A percentile compares a stretch with the other conserved stretches of the same genome.
phyloP scores from a whole-genome alignment of 1,284 basidiomycete species.

The Golubevia sp. region DNA sequence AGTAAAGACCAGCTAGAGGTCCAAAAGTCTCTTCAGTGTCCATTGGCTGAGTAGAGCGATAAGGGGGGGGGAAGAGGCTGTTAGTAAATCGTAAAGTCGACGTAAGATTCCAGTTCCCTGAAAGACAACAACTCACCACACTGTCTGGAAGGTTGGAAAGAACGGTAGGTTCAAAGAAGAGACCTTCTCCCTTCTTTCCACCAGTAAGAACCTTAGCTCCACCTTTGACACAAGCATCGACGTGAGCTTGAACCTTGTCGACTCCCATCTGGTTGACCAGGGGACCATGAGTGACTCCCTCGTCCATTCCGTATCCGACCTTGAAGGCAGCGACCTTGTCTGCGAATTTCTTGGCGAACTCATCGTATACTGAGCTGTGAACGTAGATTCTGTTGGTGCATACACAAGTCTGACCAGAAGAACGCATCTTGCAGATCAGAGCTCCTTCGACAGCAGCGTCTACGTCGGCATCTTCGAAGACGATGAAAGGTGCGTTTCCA shows the following conservation, averaged over 20 bases:
- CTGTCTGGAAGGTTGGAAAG: conserved; percentile 80
- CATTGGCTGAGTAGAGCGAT: conserved; percentile 28
- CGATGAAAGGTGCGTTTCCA: conserved; percentile 91
- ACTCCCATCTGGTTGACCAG: conserved; percentile 85
- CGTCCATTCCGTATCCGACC: conserved; percentile 84
- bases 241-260: conserved; percentile 83
- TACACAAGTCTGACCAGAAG: conserved; percentile 86
- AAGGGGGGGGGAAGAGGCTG: conserved; percentile 13
- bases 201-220: conserved; percentile 89
- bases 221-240: conserved; percentile 78
- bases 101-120: too few species aligned
- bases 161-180: conserved; percentile 86
- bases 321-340: conserved; percentile 87
- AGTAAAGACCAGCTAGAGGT: conserved; percentile 66
- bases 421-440: conserved; percentile 87
- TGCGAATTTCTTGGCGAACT: conserved; percentile 67
- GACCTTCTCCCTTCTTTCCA: conserved; percentile 70
- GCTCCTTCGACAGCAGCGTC: conserved; percentile 89
- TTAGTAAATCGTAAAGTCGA: too few species aligned
- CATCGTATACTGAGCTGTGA: conserved; percentile 66
- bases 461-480: conserved; percentile 95
- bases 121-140: too few species aligned
- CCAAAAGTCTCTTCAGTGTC: conserved; percentile 58
- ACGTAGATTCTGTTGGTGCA: conserved; percentile 84
- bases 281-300: conserved; percentile 80